Evolutionary conservation across 495 filamentous ascomycete species (phyloP).

Genomic region (Schizothecium vesticola): DNA sequence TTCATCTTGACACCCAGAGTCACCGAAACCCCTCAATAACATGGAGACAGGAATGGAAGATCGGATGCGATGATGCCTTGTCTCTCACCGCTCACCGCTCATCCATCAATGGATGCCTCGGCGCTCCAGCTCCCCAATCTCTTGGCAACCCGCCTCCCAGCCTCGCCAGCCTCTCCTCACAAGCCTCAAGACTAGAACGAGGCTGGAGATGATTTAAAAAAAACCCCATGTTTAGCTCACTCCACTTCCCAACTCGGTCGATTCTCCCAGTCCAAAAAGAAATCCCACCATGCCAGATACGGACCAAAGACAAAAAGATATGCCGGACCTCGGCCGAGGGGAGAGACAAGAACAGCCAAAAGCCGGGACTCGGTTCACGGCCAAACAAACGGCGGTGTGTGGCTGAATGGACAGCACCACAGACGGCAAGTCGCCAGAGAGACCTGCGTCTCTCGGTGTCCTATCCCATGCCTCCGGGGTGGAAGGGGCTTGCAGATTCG

Average conservation of each 20-base stretch:
- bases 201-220: not conserved
- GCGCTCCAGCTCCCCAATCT: not conserved
- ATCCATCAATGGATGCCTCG: not conserved
- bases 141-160: not conserved
- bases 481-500: not conserved
- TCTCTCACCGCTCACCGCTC: not conserved
- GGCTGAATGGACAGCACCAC: not conserved
- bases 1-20: not conserved
- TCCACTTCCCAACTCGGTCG: not conserved
- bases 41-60: not conserved
- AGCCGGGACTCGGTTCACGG: not conserved
- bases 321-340: not conserved
- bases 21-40: not conserved
- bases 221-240: not conserved
- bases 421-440: not conserved
- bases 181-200: not conserved
- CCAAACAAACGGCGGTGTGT: constrained; percentile 7
- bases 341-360: not conserved
- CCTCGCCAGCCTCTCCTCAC: not conserved
- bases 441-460: not conserved
- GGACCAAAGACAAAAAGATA: not conserved
- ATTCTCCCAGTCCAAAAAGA: not conserved
- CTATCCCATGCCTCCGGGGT: not conserved
- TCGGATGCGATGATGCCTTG: not conserved
- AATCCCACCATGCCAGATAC: not conserved